Conservation (phyloP, 164 flowering plant species). For the Magnolia kwangsiensis region DNA sequence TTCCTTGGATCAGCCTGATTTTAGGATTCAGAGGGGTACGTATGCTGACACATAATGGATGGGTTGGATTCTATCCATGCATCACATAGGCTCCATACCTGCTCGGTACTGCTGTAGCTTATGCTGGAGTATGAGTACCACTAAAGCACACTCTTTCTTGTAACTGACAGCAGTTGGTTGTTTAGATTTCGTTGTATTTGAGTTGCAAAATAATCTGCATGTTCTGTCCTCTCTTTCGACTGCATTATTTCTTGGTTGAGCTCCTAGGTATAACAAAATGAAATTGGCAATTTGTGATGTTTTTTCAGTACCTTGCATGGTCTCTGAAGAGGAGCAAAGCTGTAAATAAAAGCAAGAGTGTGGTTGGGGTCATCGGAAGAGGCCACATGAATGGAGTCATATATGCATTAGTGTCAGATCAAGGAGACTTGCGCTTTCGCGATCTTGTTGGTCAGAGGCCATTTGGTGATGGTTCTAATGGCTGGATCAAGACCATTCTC, state of each 20-base stretch:
- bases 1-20: no score
- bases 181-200: not conserved
- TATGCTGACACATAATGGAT: no score
- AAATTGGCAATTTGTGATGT: no score
- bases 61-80: no score
- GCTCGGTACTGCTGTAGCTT: no score
- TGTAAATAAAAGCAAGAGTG: conserved; percentile 64
- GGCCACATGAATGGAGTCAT: conserved; percentile 94
- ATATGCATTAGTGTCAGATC: conserved; percentile 77
- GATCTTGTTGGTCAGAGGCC: conserved; percentile 60
- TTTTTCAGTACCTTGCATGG: conserved; percentile 82
- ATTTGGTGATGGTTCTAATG: conserved; percentile 26
- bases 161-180: no score
- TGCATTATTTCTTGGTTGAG: not conserved
- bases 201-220: not conserved
- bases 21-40: no score
- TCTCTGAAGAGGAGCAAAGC: conserved; percentile 94
- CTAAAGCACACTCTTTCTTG: no score
- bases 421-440: conserved; percentile 68
- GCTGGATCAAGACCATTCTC: conserved; percentile 36
- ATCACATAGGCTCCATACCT: no score
- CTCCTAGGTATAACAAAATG: no score
- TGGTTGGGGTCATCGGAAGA: conserved; percentile 90
- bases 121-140: no score
- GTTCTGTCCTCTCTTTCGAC: not conserved